Base-by-base conservation (phyloP, 352 stramenopile species). In the Globisporangium ultimum region DNA sequence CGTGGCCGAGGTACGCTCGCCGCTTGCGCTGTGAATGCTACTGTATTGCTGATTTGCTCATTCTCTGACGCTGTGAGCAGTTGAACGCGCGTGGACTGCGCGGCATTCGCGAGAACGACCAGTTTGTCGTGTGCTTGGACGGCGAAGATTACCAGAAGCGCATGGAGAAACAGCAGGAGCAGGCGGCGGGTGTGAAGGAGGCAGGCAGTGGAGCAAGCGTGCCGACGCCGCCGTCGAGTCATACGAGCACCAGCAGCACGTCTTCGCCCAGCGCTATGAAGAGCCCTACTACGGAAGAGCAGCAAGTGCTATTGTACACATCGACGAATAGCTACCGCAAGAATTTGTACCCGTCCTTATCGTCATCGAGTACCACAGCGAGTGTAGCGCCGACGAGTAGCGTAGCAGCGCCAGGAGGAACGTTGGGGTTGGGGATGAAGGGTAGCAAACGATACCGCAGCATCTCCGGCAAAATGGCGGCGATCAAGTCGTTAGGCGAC, bases 391-490 rank as follows among this genome's bases (percentile, higher is more conserved):
- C 64, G 1, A 74, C 65, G 17, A 70, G 61, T 11, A 53, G 58
- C 12, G 53, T 79, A 15, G 74, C 41, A 54, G 66, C 21, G 52
- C 58, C 14, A 63, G 57, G 17, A 70, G 60, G 22, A 5, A 11
- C 28, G 28, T 5, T 36, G 28, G 28, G 28, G 8, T 21, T 54
- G 34, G 69, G 73, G 17, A 89, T 84, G 66, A 89, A 87, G 61
- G 75, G 72, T 48, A 85, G 62, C 64, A 91, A 91, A 53, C 79
- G 82, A 17, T 86, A 86, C 53, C 79, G 82, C 42, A 91, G 82
- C 57, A 88, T 91, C 51, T 88, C 77, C 1, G 66, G 83, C 36
- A 92, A 92, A 52, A 92, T 92, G 83, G 83, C 80, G 54, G 83
- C 80, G 15, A 92, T 92, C 66, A 92, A 92, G 63, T 83, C 78